Evolutionary conservation across 2,329 filamentous ascomycete genomes (phyloP), one percentile per base, ranked within the genome.

Genomic region (Trichoderma asperellum): DNA sequence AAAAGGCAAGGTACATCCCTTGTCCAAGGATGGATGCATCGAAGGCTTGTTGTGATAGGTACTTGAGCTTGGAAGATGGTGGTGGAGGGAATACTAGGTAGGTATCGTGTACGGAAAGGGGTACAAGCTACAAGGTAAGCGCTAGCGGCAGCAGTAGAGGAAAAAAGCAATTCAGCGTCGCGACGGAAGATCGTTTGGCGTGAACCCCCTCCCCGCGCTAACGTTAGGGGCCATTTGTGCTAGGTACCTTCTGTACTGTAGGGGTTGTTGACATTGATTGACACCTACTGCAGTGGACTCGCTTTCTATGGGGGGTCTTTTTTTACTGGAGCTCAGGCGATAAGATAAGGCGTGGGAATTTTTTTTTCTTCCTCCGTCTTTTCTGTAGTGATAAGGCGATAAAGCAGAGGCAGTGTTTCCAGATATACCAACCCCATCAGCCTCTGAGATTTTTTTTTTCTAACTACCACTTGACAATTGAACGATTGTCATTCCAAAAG

Each of bases 51-150:
- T 52, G 57, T 18, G 21, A 35, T 10, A 57, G 56, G 18, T 68
- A 61, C 63, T 12, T 57, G 40, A 3, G 4, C 21, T 57, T 43
- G 40, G 2, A 43, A 10, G 18, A 6, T n/a, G 11, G 27, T 16
- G 35, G 37, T 27, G 35, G 59, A 63, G 21, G 56, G 32, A 27
- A 16, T 5, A n/a, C n/a, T n/a, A n/a, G n/a, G n/a, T n/a, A 70
- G 24, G 68, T 70, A 70, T 70, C 43, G 34, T 56, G 68, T 70
- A 70, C 68, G 47, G 43, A 53, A 47, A 6, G 53, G 29, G 55
- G 68, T 65, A 59, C 60, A 49, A n/a, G 57, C 65, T 35, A 35
- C 32, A 35, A 21, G 32, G 32, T 64, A 64, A 64, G 61, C 61
- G 47, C 61, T 64, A 64, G 47, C 16, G 24, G n/a, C 35, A 34